Evolutionary conservation across 768 basidiomycete species (phyloP).

Genomic region (Macrolepiota dolichaula): DNA sequence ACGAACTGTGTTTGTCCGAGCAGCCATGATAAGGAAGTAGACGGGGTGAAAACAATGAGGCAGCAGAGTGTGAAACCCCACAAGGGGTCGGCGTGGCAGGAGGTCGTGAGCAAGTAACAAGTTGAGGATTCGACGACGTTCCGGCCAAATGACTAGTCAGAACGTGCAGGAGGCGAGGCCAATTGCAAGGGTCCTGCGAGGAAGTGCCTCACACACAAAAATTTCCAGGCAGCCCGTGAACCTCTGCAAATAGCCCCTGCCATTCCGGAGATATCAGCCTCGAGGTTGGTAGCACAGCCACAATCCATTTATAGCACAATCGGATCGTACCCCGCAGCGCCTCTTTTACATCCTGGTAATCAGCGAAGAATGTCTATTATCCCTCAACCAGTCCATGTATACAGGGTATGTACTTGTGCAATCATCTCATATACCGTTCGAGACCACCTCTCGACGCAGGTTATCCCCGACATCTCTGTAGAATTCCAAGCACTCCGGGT

Average conservation of each 20-base stretch:
- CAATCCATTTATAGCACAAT: constrained; percentile 4
- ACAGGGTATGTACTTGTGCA: background rate
- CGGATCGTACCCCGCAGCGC: constrained; percentile 13
- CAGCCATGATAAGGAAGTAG: constrained; percentile 41
- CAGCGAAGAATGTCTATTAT: background rate
- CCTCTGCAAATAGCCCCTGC: constrained; percentile 3
- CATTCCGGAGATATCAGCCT: constrained; percentile 25
- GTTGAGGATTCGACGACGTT: background rate
- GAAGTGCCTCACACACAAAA: constrained; percentile 23
- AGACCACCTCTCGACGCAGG: constrained; percentile 44
- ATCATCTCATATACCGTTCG: background rate
- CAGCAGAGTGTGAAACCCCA: constrained; percentile 32
- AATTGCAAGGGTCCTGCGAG: constrained; percentile 12
- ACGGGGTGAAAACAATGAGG: constrained; percentile 43
- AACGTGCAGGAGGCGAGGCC: constrained; percentile 16
- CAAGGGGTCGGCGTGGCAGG: constrained; percentile 12
- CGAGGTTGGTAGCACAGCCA: constrained; percentile 29
- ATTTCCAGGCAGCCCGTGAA: constrained; percentile 12
- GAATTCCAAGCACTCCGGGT: constrained; percentile 66
- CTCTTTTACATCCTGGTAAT: background rate
- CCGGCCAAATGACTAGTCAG: constrained; percentile 6
- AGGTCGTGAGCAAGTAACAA: constrained; percentile 16
- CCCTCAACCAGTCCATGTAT: background rate
- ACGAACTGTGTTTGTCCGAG: constrained; percentile 23
- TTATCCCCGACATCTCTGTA: constrained; percentile 53